These are phyloP conservation scores for Silene latifolia DNA, from an alignment of 148 eudicot genomes.

Conservation along the genomic window DNA sequence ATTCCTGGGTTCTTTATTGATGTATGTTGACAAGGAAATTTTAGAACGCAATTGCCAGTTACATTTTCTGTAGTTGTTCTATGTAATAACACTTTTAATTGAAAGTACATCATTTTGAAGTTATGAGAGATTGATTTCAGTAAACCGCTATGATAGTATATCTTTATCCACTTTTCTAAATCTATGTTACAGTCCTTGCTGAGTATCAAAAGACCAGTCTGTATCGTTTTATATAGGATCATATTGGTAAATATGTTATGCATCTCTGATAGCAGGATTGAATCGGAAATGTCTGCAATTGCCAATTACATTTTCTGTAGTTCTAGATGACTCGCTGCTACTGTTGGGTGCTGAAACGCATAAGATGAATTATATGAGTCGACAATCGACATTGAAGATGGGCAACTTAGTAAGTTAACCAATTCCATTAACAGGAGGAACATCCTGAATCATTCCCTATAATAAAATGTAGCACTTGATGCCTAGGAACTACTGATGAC, in stretches of 20 bases:
- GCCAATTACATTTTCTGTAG: too few species aligned
- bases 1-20: not conserved
- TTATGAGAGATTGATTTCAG: not conserved
- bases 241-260: too few species aligned
- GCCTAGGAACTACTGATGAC: not conserved
- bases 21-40: slow-evolving; percentile 6
- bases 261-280: too few species aligned
- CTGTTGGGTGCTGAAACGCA: too few species aligned
- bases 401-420: too few species aligned
- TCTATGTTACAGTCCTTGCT: too few species aligned
- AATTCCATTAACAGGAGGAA: not conserved
- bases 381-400: too few species aligned
- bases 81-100: not conserved
- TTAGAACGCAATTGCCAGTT: slow-evolving; percentile 8
- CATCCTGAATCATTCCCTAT: not conserved
- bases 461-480: not conserved
- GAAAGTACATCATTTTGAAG: slow-evolving; percentile 16
- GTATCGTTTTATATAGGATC: too few species aligned
- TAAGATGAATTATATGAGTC: too few species aligned
- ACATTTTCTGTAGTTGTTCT: slow-evolving; percentile 8
- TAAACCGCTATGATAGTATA: slow-evolving; percentile 12
- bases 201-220: too few species aligned
- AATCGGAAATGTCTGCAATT: too few species aligned
- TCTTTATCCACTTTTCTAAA: not conserved
- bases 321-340: too few species aligned